Evolutionary conservation across 2,329 filamentous ascomycete genomes (phyloP).

Genomic region (Epichloe gansuensis): DNA sequence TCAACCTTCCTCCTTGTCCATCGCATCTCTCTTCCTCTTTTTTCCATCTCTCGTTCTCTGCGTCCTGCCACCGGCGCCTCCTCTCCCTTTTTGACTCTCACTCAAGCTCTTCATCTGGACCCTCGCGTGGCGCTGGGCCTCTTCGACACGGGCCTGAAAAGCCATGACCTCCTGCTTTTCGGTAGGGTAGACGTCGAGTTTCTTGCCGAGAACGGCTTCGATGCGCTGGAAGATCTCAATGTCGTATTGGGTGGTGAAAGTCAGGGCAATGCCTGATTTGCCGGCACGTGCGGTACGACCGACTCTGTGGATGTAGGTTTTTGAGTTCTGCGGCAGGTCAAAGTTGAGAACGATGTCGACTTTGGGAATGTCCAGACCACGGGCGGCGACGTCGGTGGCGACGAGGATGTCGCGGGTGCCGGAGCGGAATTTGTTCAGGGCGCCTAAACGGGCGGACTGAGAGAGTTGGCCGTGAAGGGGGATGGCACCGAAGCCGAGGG

Average conservation of each 20-base stretch:
- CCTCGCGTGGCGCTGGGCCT: slow-evolving; percentile 69
- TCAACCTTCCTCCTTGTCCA: slow-evolving; percentile 61
- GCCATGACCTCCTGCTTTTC: slow-evolving; percentile 79
- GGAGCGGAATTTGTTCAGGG: slow-evolving; percentile 79
- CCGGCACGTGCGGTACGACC: slow-evolving; percentile 80
- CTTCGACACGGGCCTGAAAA: slow-evolving; percentile 62
- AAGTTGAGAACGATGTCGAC: slow-evolving; percentile 81
- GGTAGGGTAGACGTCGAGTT: slow-evolving; percentile 54
- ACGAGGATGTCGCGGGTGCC: slow-evolving; percentile 76
- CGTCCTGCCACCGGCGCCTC: slow-evolving; percentile 27
- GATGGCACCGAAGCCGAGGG: slow-evolving; percentile 79
- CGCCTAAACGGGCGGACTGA: slow-evolving; percentile 74
- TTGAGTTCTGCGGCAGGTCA: slow-evolving; percentile 68
- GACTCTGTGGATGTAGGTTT: slow-evolving; percentile 84
- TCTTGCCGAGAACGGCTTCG: slow-evolving; percentile 68
- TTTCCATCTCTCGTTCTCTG: slow-evolving; percentile 25
- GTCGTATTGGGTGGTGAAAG: slow-evolving; percentile 77
- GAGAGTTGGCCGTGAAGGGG: slow-evolving; percentile 86
- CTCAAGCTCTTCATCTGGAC: slow-evolving; percentile 70
- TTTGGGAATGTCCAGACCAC: slow-evolving; percentile 85
- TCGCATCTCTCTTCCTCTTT: slow-evolving; percentile 42
- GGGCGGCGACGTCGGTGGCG: slow-evolving; percentile 84
- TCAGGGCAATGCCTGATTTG: slow-evolving; percentile 70
- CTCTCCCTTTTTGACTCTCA: slow-evolving; percentile 48
- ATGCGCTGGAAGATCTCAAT: slow-evolving; percentile 70